Base-by-base conservation (phyloP, 2,329 filamentous ascomycete genomes). In the Claviceps citrina region DNA sequence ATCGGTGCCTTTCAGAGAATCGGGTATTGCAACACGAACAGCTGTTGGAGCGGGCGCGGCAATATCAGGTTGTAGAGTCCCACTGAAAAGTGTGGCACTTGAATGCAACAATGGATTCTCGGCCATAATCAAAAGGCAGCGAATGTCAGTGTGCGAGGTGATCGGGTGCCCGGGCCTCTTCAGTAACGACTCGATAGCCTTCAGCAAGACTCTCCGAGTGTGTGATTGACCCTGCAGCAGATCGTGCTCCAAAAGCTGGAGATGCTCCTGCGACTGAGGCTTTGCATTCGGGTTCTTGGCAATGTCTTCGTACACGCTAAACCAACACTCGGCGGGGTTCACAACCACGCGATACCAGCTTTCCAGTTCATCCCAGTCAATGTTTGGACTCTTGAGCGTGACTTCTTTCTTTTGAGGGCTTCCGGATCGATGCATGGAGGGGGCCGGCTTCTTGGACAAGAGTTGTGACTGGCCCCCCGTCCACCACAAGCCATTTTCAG, bases 401-500 rank as follows among this genome's bases (percentile, higher is more conserved):
- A 12, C 15, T 5, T 30, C 8, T 18, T 25, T 42, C 33, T 24
- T 42, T n/a, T 30, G 32, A 7, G 40, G 43, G 25, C 39, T 40
- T 16, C 34, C 31, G 8, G 40, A 31, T 22, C 40, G 36, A 32
- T 26, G 26, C 4, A 27, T 16, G 12, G 39, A 31, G 1, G 31
- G 26, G 4, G 19, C 15, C 6, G 37, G 28, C 26, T 31, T 42
- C 13, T 31, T 36, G 1, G 43, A n/a, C 13, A 28, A 5, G 9
- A 39, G 33, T 9, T 42, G 43, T 12, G 31, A 27, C 24, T 33
- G 43, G 6, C 69, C 69, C 2, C 79, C 81, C 35, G 79, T 78
- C 82, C 83, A 89, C 84, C 82, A 89, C 7, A 72, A 73, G 2
- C 81, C 83, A 52, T 91, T 91, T 54, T 91, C 84, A 1, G 78